Evolutionary conservation across 805 yeast genomes (phyloP), one percentile per base, ranked within the genome.

Genomic region (Starmerella floricola): DNA sequence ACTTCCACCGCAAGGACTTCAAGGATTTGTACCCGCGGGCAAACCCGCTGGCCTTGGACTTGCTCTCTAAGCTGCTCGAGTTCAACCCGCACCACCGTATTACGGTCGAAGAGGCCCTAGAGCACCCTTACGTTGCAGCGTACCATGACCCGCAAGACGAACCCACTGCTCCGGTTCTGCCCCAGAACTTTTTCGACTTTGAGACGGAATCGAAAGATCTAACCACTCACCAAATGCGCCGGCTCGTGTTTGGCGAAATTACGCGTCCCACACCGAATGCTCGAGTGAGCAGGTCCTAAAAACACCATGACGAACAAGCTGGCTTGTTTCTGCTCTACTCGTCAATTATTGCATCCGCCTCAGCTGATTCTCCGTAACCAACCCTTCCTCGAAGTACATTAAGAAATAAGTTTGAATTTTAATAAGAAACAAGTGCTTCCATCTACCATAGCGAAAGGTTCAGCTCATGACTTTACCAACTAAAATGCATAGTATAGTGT

Each of bases 61-160:
- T 86, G 49, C 66, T 86, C 42, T 78, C 77, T 42, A 73, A 68
- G 51, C 74, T 91, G 80, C 68, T 91, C 29, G 76, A 87, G n/a
- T 71, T 91, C 50, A 94, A 88, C 58, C 97, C 97, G 3, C 69
- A 67, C 34, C 72, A 74, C 54, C 72, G 98, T 61, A 79, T 87
- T 42, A 76, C 86, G 0, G 97, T 87, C 3, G 85, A 81, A 44
- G 80, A 85, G 52, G 96, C 97, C 0, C 66, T 91, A 38, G 71
- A 68, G 46, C 98, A 91, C 62, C 95, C 95, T 8, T 91, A 88
- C 59, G 63, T 91, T 42, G 69, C 77, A 36, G 73, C 82, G 26
- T 91, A 95, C 87, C 96, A 85, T 58, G 95, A 86, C 61, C 91
- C 95, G 5, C 72, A 73, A 24, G 97, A 91, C 58, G 97, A 91